phyloP scores from a whole-genome alignment of 805 yeast species.

The Kuraishia capsulata region DNA sequence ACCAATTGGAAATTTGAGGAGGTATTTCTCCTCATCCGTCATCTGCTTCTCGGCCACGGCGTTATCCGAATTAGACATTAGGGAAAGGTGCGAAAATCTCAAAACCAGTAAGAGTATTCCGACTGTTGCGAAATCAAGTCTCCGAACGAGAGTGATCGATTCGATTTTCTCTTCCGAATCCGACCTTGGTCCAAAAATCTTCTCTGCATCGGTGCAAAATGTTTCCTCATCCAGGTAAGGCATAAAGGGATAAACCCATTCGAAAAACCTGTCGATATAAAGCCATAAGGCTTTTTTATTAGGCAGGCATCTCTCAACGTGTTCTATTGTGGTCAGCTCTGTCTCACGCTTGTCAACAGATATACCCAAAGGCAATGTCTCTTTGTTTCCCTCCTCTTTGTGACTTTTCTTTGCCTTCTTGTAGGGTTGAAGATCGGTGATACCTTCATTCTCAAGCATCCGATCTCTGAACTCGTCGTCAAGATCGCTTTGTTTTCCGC shows the following conservation, averaged over 20 bases:
- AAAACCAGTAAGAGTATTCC: slow-evolving; percentile 38
- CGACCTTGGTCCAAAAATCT: slow-evolving; percentile 27
- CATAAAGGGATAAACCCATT: slow-evolving; percentile 33
- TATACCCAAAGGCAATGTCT: slow-evolving; percentile 7
- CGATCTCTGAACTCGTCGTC: slow-evolving; percentile 22
- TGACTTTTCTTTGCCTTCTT: slow-evolving; percentile 6
- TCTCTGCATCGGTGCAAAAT: slow-evolving; percentile 22
- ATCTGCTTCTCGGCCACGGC: slow-evolving; percentile 15
- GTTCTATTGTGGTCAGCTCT: slow-evolving; percentile 13
- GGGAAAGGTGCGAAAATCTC: slow-evolving; percentile 32
- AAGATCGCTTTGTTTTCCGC: slow-evolving; percentile 2
- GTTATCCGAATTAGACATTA: slow-evolving; percentile 21
- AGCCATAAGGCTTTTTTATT: slow-evolving; percentile 34
- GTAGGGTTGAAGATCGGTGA: slow-evolving; percentile 26
- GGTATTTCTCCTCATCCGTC: slow-evolving; percentile 21
- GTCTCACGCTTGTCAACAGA: slow-evolving; percentile 8
- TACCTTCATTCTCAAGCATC: slow-evolving; percentile 26
- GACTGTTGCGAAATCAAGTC: slow-evolving; percentile 37
- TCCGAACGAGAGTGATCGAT: slow-evolving; percentile 25
- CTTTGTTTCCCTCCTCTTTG: slow-evolving; percentile 4
- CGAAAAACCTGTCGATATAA: slow-evolving; percentile 33
- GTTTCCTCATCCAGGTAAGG: slow-evolving; percentile 35
- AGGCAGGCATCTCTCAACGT: slow-evolving; percentile 32
- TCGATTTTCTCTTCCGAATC: slow-evolving; percentile 22
- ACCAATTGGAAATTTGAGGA: slow-evolving; percentile 37